These are phyloP conservation scores for Pilobolus umbonatus DNA, from an alignment of 192 early-diverging fungal genomes.

Conservation along the genomic window DNA sequence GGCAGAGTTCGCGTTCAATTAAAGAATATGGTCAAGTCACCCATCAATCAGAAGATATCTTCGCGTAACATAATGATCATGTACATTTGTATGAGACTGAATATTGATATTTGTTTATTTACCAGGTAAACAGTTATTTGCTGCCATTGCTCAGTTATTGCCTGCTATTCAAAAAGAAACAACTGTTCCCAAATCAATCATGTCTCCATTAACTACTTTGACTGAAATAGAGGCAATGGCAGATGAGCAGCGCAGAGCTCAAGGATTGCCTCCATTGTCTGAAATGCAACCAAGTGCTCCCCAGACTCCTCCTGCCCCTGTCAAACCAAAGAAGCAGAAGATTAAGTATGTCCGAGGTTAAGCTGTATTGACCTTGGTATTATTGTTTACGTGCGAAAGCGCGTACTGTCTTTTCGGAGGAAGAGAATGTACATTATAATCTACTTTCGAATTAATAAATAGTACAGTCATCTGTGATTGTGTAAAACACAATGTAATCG, in stretches of 20 bases:
- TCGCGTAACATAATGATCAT: conserved; percentile 40
- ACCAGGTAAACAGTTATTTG: conserved; percentile 30
- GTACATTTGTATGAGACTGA: not conserved
- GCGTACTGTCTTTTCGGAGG: conserved; percentile 17
- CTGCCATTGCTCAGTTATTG: conserved; percentile 24
- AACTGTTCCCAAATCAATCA: conserved; percentile 23
- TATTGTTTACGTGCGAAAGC: not conserved
- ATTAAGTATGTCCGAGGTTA: conserved; percentile 28
- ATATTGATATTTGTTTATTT: not conserved
- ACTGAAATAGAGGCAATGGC: conserved; percentile 27
- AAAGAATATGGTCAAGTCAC: conserved; percentile 40
- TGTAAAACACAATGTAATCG: no score
- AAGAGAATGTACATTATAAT: conserved; percentile 13
- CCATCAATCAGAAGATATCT: conserved; percentile 39
- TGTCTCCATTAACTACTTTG: conserved; percentile 29
- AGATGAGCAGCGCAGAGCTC: conserved; percentile 31
- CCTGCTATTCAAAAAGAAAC: conserved; percentile 25
- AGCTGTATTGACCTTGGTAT: not conserved
- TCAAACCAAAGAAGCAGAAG: conserved; percentile 27
- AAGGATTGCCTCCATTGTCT: conserved; percentile 27
- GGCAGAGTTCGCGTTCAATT: conserved; percentile 65
- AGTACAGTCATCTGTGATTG: no score
- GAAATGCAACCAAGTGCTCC: conserved; percentile 9
- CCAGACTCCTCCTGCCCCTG: not conserved
- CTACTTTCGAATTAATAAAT: not conserved